Evolutionary conservation across 2,329 filamentous ascomycete species (phyloP), one percentile per base, ranked within the genome.

Genomic region (Aphanoascus verrucosus): DNA sequence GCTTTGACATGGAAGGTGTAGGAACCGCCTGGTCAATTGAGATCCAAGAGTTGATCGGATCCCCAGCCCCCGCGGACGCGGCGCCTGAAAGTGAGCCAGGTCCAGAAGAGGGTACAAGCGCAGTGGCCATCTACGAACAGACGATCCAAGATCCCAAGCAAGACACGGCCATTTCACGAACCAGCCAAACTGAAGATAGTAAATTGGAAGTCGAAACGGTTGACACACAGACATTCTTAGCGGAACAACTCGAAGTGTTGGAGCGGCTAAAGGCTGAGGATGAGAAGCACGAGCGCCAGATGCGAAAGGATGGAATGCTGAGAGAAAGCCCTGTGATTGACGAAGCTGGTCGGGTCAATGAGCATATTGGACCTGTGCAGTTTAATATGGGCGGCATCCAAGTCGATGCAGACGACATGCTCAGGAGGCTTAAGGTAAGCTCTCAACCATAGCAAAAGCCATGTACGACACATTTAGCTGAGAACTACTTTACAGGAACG

Each of bases 381-480:
- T 96, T 97, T 73, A 98, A 98, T 67, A 93, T 98, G 79, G 93
- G 93, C 41, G 93, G 93, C 51, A 96, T 98, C 58, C 89, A 95
- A 66, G 87, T 95, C 31, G 89, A 96, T 69, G 89, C 89, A 7
- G 90, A 95, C 64, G 89, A 95, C 63, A 93, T 94, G 85, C 72
- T 95, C 55, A 85, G 89, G 68, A 81, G 86, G 62, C 75, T 94
- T 56, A 90, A 89, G 80, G 88, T 91, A 46, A 64, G 72, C 61
- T n/a, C 17, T 37, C 23, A 14, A 14, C 20, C 11, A 31, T 11
- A 31, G 11, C 11, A 45, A 45, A 31, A n/a, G 11, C 14, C 28
- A 31, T 2, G 12, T 11, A 45, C 12, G 31, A 31, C 23, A 5
- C 28, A 34, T 19, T 11, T 12, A 12, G 8, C 4, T 38, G 35